Conservation (phyloP, 1,284 basidiomycete genomes). For the Chiua sp. region DNA sequence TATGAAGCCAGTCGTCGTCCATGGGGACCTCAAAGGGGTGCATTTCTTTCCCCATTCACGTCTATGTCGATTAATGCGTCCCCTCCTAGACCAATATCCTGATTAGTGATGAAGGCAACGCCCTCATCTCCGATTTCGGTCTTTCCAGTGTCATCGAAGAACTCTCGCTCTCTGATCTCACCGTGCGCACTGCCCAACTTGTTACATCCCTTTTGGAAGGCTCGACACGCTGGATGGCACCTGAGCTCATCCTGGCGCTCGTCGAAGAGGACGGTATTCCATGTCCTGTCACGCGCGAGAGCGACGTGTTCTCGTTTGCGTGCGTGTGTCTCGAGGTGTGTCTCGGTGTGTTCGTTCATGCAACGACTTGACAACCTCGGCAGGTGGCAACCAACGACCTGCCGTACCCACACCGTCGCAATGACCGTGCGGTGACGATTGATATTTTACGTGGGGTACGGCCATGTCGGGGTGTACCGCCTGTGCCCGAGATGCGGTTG, state of each 20-base stretch:
- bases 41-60: neutral
- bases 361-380: too few species aligned
- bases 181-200: slow-evolving; percentile 32
- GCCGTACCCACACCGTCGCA: slow-evolving; percentile 55
- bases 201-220: slow-evolving; percentile 57
- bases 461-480: slow-evolving; percentile 42
- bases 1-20: slow-evolving; percentile 55
- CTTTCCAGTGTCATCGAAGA: slow-evolving; percentile 61
- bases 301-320: slow-evolving; percentile 62
- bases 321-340: slow-evolving; percentile 61
- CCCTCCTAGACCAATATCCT: slow-evolving; percentile 57
- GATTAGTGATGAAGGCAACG: slow-evolving; percentile 51
- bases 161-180: slow-evolving; percentile 41
- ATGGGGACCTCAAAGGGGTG: slow-evolving; percentile 64
- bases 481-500: slow-evolving; percentile 24
- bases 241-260: slow-evolving; percentile 55
- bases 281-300: slow-evolving; percentile 52
- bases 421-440: slow-evolving; percentile 58
- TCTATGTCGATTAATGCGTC: neutral
- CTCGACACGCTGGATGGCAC: slow-evolving; percentile 54
- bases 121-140: slow-evolving; percentile 65
- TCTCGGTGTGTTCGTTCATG: neutral
- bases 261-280: slow-evolving; percentile 48
- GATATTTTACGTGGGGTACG: slow-evolving; percentile 57
- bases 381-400: slow-evolving; percentile 55